Evolutionary conservation across 352 stramenopile species (phyloP), one percentile per base, ranked within the genome.

Genomic region (Thraustochytrium sp.): DNA sequence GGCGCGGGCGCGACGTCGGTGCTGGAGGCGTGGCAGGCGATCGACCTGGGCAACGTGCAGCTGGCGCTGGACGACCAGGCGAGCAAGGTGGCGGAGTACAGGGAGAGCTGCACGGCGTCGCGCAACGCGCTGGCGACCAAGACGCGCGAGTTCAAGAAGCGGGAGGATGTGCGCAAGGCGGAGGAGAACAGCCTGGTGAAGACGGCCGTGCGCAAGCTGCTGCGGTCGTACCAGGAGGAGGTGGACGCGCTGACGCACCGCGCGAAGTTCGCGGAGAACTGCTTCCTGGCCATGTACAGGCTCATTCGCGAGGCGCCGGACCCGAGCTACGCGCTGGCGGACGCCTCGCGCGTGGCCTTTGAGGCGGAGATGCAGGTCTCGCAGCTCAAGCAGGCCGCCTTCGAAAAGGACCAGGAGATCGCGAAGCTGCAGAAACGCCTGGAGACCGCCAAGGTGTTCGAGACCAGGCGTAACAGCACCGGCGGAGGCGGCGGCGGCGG

Each of bases 271-370:
- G 89, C 90, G 21, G 92, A 95, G 87, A 94, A 93, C 65, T 87
- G 91, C 29, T 95, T 95, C 87, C 94, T 95, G 68, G 88, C 88
- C 72, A 73, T 95, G 36, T 95, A 94, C 84, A 94, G 94, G 55
- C 90, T 89, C 3, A 85, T 95, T 3, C 93, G 93, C 77, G 89
- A 90, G 31, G 92, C 92, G 23, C 91, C 91, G 0, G 91, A 94
- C 65, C 92, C 92, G 11, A 91, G 92, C 38, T 88, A 90, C 55
- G 90, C 90, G 40, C 87, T 95, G 4, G 31, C 68, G 16, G 44
- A 63, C 5, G 68, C 68, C 18, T 46, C 44, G 1, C 31, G 42
- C 31, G 38, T 53, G 4, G 63, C 53, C 37, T 80, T 80, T 3
- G 44, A 80, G 18, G 68, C 68, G 21, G 31, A 80, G 37, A 61